Percentiles rank a stretch among this genome's conserved stretches.
Conservation (phyloP, 176 grass and related monocot species). For the Coix lacrymajobi region DNA sequence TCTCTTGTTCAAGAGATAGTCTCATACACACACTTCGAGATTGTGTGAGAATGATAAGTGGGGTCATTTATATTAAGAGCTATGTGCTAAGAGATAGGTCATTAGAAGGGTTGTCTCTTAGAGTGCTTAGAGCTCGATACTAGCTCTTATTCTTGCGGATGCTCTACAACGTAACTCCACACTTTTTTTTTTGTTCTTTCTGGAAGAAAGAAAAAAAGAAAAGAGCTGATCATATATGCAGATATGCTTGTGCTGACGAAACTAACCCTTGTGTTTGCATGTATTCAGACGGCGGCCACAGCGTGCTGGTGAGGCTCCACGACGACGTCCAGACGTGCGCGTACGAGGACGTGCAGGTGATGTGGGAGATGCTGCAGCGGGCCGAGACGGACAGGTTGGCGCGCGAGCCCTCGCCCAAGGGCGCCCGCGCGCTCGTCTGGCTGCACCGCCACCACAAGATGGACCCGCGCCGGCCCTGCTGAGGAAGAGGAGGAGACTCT, state of each 20-base stretch:
- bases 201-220: no score
- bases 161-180: no score
- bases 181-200: no score
- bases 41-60: no score
- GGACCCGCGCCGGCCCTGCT: constrained; percentile 17
- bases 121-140: no score
- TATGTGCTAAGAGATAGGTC: no score
- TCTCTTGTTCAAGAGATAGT: no score
- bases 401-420: constrained; percentile 10
- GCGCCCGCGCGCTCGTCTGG: constrained; percentile 29
- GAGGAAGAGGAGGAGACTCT: background rate
- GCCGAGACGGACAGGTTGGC: constrained; percentile 34
- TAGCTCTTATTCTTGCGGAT: no score
- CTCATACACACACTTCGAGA: no score
- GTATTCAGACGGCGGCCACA: background rate
- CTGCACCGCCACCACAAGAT: constrained; percentile 4
- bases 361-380: constrained; percentile 66
- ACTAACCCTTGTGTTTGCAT: background rate
- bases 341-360: constrained; percentile 63
- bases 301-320: constrained; percentile 53
- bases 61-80: no score
- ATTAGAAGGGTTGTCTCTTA: no score
- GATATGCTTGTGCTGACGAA: background rate
- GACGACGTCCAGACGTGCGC: constrained; percentile 50
- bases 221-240: background rate